These are phyloP conservation scores for Xylariaceae sp. DNA, from an alignment of 2,329 filamentous ascomycete species.

Conservation along the genomic window DNA sequence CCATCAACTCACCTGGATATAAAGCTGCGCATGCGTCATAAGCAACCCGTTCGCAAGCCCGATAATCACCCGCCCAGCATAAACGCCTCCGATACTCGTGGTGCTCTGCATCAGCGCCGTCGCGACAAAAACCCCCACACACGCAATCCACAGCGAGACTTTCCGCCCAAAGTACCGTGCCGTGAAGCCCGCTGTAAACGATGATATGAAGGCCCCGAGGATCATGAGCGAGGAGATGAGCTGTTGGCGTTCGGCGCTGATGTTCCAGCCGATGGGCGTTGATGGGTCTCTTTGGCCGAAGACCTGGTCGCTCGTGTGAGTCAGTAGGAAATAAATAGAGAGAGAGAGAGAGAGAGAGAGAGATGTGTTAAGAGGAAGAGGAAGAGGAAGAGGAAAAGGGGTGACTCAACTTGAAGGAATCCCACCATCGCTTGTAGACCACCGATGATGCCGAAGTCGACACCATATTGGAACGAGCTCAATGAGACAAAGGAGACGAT, in stretches of 20 bases:
- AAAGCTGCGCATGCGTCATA: constrained; percentile 36
- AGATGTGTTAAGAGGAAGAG: no score
- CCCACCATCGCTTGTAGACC: constrained; percentile 32
- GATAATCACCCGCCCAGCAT: constrained; percentile 44
- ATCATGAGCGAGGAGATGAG: constrained; percentile 46
- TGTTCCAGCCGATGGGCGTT: constrained; percentile 27
- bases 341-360: no score
- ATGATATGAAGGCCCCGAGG: constrained; percentile 42
- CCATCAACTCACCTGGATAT: constrained; percentile 18
- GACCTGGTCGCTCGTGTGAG: constrained; percentile 14
- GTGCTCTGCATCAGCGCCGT: constrained; percentile 49
- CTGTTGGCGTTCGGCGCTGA: constrained; percentile 38
- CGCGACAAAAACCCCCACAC: constrained; percentile 34
- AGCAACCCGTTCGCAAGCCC: constrained; percentile 37
- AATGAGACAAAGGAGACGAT: constrained; percentile 28
- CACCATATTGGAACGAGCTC: constrained; percentile 31
- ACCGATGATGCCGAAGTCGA: constrained; percentile 32
- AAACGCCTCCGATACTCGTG: constrained; percentile 41
- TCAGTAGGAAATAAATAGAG: no score
- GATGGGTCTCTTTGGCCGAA: constrained; percentile 26
- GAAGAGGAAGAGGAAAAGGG: no score
- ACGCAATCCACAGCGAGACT: constrained; percentile 37
- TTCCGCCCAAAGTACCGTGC: constrained; percentile 34
- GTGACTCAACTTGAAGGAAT: constrained; percentile 26
- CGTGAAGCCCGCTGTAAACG: constrained; percentile 37